phyloP scores from a whole-genome alignment of 2,329 filamentous ascomycete genomes.

The Hirsutella rhossiliensis region DNA sequence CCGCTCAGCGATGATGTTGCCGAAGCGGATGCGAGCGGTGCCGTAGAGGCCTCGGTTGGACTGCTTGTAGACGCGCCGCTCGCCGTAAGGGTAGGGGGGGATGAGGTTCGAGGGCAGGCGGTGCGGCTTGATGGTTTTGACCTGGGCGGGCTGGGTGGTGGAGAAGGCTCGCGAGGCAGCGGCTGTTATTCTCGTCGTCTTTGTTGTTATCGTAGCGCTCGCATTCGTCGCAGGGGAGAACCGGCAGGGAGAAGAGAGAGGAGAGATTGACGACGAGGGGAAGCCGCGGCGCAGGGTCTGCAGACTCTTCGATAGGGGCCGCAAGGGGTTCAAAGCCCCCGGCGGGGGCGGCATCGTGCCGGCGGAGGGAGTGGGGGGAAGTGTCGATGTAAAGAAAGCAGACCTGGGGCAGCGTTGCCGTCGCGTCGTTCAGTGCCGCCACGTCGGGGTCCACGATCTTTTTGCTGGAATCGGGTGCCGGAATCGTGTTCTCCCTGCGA shows the following conservation, averaged over 20 bases:
- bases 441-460: too few relatives aligned
- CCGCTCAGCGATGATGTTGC: slow-evolving; percentile 63
- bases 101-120: slow-evolving; percentile 37
- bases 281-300: slow-evolving; percentile 6
- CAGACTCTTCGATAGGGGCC: slow-evolving; percentile 6
- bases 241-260: not conserved
- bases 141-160: slow-evolving; percentile 19
- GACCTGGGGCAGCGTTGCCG: not conserved
- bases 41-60: slow-evolving; percentile 67
- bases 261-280: not conserved
- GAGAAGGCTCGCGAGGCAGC: slow-evolving; percentile 18
- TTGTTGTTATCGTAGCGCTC: not conserved
- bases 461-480: too few relatives aligned
- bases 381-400: not conserved
- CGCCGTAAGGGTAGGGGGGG: slow-evolving; percentile 62
- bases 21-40: slow-evolving; percentile 58
- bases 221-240: not conserved
- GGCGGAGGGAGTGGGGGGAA: not conserved
- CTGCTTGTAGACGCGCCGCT: slow-evolving; percentile 63
- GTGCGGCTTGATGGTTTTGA: slow-evolving; percentile 29
- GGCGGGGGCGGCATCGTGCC: slow-evolving; percentile 8
- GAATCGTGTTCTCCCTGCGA: too few relatives aligned
- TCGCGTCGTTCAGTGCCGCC: too few relatives aligned
- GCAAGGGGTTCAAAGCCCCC: slow-evolving; percentile 5
- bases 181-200: not conserved